Conservation (phyloP, 805 yeast genomes). For the Lipomyces kockii region DNA sequence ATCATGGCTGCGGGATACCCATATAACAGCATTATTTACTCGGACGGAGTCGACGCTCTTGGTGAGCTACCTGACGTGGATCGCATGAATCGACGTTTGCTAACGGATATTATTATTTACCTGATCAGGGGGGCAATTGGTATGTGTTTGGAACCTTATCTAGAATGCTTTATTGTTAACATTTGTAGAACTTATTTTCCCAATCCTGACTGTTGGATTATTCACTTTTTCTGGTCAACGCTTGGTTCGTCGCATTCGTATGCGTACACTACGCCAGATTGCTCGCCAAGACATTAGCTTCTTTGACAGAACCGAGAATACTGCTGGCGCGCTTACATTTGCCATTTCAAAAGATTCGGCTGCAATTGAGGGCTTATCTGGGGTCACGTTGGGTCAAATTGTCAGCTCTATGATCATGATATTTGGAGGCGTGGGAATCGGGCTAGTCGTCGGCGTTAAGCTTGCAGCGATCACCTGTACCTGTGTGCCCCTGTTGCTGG, state of each 20-base stretch:
- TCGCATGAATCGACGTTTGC: conserved; percentile 46
- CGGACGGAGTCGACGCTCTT: conserved; percentile 44
- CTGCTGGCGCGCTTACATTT: conserved; percentile 41
- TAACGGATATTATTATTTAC: conserved; percentile 48
- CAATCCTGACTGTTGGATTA: conserved; percentile 34
- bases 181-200: conserved; percentile 41
- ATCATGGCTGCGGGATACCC: conserved; percentile 35
- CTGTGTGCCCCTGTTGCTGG: conserved; percentile 46
- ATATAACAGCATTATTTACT: conserved; percentile 48
- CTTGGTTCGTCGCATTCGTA: conserved; percentile 41
- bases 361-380: conserved; percentile 42
- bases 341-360: conserved; percentile 42
- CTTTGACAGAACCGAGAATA: conserved; percentile 37
- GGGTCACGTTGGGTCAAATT: conserved; percentile 42
- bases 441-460: conserved; percentile 48
- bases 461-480: conserved; percentile 51
- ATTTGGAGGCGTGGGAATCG: conserved; percentile 49
- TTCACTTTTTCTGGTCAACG: conserved; percentile 37
- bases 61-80: conserved; percentile 42
- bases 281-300: conserved; percentile 31
- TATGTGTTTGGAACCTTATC: no score
- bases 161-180: no score
- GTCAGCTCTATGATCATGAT: conserved; percentile 45
- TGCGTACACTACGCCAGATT: conserved; percentile 38
- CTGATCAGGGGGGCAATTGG: conserved; percentile 37